A percentile compares a stretch with the other conserved stretches of the same genome.
These are phyloP conservation scores for Calonectria ilicicola DNA, from an alignment of 2,329 filamentous ascomycete species.

Conservation along the genomic window DNA sequence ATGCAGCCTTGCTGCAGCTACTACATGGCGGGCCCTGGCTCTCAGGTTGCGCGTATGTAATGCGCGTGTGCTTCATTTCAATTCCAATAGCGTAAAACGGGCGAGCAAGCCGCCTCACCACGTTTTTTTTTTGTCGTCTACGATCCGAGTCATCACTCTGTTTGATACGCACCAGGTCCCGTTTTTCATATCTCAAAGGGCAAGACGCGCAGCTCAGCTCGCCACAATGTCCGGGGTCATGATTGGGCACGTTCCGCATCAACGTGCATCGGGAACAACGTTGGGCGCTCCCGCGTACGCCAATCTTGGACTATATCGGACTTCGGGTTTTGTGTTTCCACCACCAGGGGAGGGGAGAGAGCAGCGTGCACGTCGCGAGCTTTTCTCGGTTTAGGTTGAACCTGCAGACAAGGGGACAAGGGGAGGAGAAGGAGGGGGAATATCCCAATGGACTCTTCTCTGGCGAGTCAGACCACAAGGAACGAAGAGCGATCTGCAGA, in stretches of 20 bases:
- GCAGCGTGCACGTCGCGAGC: background rate
- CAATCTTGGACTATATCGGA: constrained; percentile 4
- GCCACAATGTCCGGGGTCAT: background rate
- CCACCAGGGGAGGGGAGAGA: background rate
- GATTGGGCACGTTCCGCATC: background rate
- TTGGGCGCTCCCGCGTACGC: background rate
- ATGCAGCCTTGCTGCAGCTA: background rate
- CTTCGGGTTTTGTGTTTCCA: background rate
- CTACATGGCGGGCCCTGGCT: background rate
- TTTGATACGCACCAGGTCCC: background rate
- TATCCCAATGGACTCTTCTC: background rate
- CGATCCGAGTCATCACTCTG: background rate
- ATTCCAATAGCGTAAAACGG: background rate
- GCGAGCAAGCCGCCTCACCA: background rate
- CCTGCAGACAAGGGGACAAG: background rate
- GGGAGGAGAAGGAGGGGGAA: background rate
- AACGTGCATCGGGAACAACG: background rate
- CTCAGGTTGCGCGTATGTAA: background rate
- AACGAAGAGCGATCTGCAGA: background rate
- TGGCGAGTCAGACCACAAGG: background rate
- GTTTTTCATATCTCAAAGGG: background rate
- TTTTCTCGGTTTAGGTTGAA: constrained; percentile 7
- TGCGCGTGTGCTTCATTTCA: background rate
- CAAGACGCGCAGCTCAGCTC: background rate
- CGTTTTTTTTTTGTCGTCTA: background rate